These are phyloP conservation scores for Podaxis mareebaensis DNA, from an alignment of 768 basidiomycete genomes.

Conservation along the genomic window DNA sequence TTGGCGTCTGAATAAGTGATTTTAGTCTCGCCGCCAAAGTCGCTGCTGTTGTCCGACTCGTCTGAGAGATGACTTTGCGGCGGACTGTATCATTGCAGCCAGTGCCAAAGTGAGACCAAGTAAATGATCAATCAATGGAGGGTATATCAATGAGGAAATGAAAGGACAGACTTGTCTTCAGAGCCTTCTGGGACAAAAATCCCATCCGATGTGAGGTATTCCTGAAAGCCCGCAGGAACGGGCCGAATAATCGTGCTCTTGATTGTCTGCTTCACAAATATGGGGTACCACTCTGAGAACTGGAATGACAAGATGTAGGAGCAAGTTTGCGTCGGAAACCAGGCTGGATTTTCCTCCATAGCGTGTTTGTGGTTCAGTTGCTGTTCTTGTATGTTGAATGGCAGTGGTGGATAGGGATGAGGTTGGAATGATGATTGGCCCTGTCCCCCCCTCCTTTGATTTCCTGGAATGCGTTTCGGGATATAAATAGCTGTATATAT, in stretches of 20 bases:
- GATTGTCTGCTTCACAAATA: conserved; percentile 61
- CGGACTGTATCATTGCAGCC: conserved; percentile 36
- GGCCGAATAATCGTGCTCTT: conserved; percentile 77
- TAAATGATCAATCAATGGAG: not conserved
- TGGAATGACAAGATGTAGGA: conserved; percentile 71
- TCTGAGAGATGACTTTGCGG: conserved; percentile 61
- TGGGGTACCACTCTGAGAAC: conserved; percentile 84
- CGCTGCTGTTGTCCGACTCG: conserved; percentile 43
- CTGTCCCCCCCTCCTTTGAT: conserved; percentile 5
- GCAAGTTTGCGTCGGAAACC: conserved; percentile 55
- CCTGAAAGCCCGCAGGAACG: conserved; percentile 58
- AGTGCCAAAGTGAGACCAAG: not conserved
- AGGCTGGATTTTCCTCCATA: conserved; percentile 16
- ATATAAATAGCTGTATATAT: conserved; percentile 15
- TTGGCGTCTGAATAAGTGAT: conserved; percentile 42
- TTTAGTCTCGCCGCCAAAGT: conserved; percentile 38
- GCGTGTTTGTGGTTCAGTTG: not conserved
- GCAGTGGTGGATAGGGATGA: conserved; percentile 10
- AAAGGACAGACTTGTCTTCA: conserved; percentile 65
- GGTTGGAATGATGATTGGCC: conserved; percentile 12
- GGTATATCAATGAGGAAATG: conserved; percentile 1
- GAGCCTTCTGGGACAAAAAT: conserved; percentile 82
- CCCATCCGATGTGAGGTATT: conserved; percentile 83
- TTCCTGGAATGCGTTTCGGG: conserved; percentile 12
- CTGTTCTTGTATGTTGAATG: conserved; percentile 2